Percentiles rank a stretch among this genome's conserved stretches.
Evolutionary conservation across 2,329 filamentous ascomycete species (phyloP).

Genomic region (Colletotrichum lini): DNA sequence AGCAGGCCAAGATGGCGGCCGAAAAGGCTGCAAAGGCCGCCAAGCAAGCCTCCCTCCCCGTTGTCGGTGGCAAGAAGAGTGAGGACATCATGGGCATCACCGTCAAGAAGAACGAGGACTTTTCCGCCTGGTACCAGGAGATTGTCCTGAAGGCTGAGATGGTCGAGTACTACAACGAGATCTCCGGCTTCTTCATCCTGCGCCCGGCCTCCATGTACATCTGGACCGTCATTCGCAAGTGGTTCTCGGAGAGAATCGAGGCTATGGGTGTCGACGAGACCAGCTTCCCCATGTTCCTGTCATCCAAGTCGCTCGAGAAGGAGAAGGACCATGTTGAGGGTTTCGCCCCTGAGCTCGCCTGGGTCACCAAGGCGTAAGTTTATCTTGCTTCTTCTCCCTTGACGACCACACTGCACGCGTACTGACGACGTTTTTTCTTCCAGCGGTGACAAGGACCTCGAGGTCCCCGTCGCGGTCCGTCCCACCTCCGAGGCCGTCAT

Average conservation of each 20-base stretch:
- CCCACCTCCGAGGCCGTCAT: slow-evolving; percentile 85
- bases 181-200: slow-evolving; percentile 97
- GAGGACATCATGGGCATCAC: slow-evolving; percentile 90
- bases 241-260: slow-evolving; percentile 84
- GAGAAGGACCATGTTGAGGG: slow-evolving; percentile 99
- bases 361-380: slow-evolving; percentile 85
- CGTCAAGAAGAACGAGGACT: slow-evolving; percentile 86
- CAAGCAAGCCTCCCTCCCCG: slow-evolving; percentile 66
- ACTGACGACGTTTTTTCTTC: slow-evolving; percentile 14
- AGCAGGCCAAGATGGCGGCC: slow-evolving; percentile 72
- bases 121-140: slow-evolving; percentile 97
- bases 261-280: slow-evolving; percentile 93
- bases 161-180: slow-evolving; percentile 95
- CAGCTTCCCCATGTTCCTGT: slow-evolving; percentile 97
- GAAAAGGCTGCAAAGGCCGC: slow-evolving; percentile 75
- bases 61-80: slow-evolving; percentile 69
- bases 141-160: slow-evolving; percentile 97
- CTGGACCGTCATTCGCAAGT: slow-evolving; percentile 76
- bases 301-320: slow-evolving; percentile 85
- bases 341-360: slow-evolving; percentile 94
- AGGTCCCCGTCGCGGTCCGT: slow-evolving; percentile 80
- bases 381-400: neutral
- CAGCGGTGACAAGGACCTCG: slow-evolving; percentile 92
- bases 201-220: slow-evolving; percentile 79
- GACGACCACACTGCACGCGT: too few species aligned